Evolutionary conservation across 805 yeast species (phyloP), one percentile per base, ranked within the genome.

Genomic region (Wickerhamiella azyma): DNA sequence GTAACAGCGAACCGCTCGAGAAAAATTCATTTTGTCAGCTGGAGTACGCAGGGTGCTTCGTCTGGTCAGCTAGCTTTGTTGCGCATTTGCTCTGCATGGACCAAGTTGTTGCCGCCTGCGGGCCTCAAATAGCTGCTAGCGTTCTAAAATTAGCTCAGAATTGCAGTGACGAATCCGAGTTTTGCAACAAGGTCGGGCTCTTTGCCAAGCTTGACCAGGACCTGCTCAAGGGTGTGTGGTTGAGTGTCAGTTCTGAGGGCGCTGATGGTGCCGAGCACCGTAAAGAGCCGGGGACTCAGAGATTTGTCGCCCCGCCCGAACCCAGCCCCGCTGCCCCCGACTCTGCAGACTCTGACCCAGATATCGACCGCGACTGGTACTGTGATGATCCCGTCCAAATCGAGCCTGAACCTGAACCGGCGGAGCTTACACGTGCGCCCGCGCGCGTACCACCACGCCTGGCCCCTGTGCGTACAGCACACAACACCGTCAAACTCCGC

Each of bases 141-240:
- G 30, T 41, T 5, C 8, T 33, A 24, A 33, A 41, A 33, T 16
- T 41, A 30, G 32, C 37, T 2, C 30, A 16, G 17, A 41, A 14
- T 24, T 32, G 44, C 39, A 14, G 19, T 7, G 37, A 41, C 26
- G 37, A 39, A 3, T 48, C 38, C 10, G 45, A 43, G 5, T 59
- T 59, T 45, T 43, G 48, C 5, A 37, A 33, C 0, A 53, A 57
- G 2, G 56, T 61, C 43, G 26, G 28, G 4, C 9, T 42, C 10
- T 42, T 42, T 28, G 45, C 37, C 18, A 36, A 26, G 24, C 40
- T 38, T 9, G 40, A 38, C 9, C n/a, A 17, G 13, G 26, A 35
- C 14, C 16, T 42, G n/a, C 28, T 42, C 17, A 14, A 24, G 5
- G 18, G 16, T 26, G 17, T 42, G n/a, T 41, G 24, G 24, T 21